Base-by-base conservation (phyloP, 148 eudicot genomes). In the Chenopodium formosanum region DNA sequence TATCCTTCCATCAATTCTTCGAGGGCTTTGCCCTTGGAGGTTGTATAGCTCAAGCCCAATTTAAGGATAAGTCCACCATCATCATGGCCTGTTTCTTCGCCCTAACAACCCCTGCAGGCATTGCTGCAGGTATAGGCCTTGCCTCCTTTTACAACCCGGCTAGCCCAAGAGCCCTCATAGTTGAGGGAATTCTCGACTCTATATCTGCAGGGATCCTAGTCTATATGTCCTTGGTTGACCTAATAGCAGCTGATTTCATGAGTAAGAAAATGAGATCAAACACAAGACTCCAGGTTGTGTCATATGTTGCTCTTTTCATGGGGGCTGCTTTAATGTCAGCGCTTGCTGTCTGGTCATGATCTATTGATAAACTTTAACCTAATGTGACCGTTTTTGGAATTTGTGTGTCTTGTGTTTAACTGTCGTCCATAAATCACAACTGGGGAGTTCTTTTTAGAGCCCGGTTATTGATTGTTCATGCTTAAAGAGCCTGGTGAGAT, bases 201-300 rank as follows among this genome's bases (percentile, higher is more conserved):
- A 80, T 94, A 50, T 97, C 99, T 4, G 93, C 99, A 2, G 99
- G 99, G 44, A 97, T 97, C 70, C 89, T 97, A 9, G 89, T 97
- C 25, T 97, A 97, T 83, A 97, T 97, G 99, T 89, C 99, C 27
- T 84, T 97, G 29, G 99, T 97, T 29, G 99, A 97, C 75, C 77
- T 97, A n/a, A 97, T 97, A 74, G 99, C 99, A 4, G 98, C 97
- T 6, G 99, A 97, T 89, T 96, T 94, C 81, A 89, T 94, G 92
- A 97, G 97, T 63, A 92, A 91, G 89, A 89, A 91, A 84, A 97
- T 97, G 98, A 92, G 91, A 76, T 97, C 95, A 78, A 97, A 94
- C 84, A 62, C 83, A 0, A 89, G 90, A 87, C 92, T 97, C 22
- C 99, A 94, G 78, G 83, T 94, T 0, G 91, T 88, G 34, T 97